A percentile compares a stretch with the other conserved stretches of the same genome.
Conservation (phyloP, 495 filamentous ascomycete species). For the Symbiotaphrina buchneri region DNA sequence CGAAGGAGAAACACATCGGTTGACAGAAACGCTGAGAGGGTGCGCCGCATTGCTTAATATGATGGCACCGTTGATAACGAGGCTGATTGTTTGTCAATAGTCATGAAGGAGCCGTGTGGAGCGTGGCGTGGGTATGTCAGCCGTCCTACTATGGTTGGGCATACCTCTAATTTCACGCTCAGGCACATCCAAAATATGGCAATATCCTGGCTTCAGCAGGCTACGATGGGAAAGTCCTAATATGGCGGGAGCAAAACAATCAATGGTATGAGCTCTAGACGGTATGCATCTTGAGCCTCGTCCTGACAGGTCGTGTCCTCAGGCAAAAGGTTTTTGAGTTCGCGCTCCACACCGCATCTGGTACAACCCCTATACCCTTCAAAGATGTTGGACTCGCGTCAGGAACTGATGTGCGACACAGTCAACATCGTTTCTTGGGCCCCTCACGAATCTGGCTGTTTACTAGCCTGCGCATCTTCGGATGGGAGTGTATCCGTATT, state of each 20-base stretch:
- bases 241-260: slow-evolving; percentile 73
- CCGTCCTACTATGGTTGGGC: background rate
- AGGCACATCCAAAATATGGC: slow-evolving; percentile 94
- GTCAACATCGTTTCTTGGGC: slow-evolving; percentile 95
- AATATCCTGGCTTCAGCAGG: slow-evolving; percentile 86
- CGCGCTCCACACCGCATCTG: slow-evolving; percentile 67
- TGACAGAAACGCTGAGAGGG: slow-evolving; percentile 90
- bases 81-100: slow-evolving; percentile 22
- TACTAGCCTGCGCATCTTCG: slow-evolving; percentile 81
- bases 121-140: slow-evolving; percentile 60
- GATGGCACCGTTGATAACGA: too few relatives aligned
- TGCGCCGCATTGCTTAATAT: slow-evolving; percentile 18
- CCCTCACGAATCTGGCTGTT: slow-evolving; percentile 86
- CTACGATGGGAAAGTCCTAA: slow-evolving; percentile 94
- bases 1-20: slow-evolving; percentile 74
- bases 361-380: slow-evolving; percentile 10
- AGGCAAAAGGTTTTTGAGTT: slow-evolving; percentile 71
- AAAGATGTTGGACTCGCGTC: background rate
- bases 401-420: slow-evolving; percentile 2
- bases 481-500: slow-evolving; percentile 86
- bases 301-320: background rate
- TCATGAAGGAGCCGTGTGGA: slow-evolving; percentile 91
- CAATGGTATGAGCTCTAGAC: slow-evolving; percentile 9
- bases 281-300: background rate
- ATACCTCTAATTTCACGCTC: slow-evolving; percentile 1